Percentiles rank a stretch among this genome's conserved stretches.
phyloP scores from a whole-genome alignment of 495 filamentous ascomycete genomes.

The Hypoxylon crocopeplum region DNA sequence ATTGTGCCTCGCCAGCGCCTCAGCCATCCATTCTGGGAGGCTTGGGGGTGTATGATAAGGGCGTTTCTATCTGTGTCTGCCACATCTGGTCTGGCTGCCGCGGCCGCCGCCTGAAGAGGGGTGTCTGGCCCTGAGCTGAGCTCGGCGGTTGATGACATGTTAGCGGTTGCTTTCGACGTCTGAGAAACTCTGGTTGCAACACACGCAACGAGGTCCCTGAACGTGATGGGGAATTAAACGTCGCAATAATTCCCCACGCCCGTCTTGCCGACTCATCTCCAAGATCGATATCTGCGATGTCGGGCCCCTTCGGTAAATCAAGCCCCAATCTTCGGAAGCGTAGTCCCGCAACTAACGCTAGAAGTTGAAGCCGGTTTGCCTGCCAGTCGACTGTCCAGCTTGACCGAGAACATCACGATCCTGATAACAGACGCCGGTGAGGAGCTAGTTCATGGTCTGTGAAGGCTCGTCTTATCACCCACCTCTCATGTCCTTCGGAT shows the following conservation, averaged over 20 bases:
- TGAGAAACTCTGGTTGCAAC: not conserved
- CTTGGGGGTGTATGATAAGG: constrained; percentile 16
- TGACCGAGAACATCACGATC: not conserved
- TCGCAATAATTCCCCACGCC: too few species aligned
- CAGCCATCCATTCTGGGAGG: constrained; percentile 7
- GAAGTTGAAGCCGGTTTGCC: not conserved
- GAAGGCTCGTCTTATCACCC: not conserved
- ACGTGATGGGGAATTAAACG: not conserved
- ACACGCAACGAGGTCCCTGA: not conserved
- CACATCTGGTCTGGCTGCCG: not conserved
- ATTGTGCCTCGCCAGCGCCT: constrained; percentile 17
- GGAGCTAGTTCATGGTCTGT: not conserved
- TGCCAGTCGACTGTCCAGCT: too few species aligned
- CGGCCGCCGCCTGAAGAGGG: not conserved
- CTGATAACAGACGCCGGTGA: not conserved
- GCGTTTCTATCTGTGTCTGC: not conserved
- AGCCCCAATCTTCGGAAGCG: not conserved
- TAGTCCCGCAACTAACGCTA: constrained; percentile 11
- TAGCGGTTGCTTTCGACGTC: not conserved
- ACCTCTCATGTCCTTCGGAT: not conserved
- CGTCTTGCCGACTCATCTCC: not conserved
- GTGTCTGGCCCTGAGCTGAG: not conserved
- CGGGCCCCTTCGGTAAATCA: constrained; percentile 4
- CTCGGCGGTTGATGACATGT: constrained; percentile 8
- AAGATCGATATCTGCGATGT: constrained; percentile 15